Percentiles rank a stretch among this genome's conserved stretches.
Evolutionary conservation across 2,329 filamentous ascomycete species (phyloP).

Genomic region (Coleophoma cylindrospora): DNA sequence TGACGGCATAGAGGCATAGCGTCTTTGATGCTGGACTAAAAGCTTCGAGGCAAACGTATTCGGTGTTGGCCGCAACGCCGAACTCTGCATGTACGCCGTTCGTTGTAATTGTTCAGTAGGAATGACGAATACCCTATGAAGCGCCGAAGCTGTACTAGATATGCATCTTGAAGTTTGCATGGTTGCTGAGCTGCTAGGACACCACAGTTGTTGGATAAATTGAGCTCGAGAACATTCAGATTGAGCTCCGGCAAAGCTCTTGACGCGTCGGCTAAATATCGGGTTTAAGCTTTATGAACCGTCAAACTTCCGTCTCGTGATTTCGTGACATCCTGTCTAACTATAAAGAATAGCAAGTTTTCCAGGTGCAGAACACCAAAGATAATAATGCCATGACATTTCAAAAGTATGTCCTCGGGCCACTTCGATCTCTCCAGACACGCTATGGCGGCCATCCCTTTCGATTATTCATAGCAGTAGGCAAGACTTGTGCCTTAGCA

Average conservation of each 20-base stretch:
- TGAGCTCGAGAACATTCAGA: neutral
- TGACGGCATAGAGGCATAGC: slow-evolving; percentile 6
- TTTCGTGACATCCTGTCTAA: neutral
- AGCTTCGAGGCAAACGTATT: neutral
- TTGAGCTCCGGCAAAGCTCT: neutral
- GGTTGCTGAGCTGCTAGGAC: neutral
- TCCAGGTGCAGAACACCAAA: neutral
- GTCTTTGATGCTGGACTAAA: slow-evolving; percentile 3
- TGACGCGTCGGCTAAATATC: neutral
- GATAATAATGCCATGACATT: neutral
- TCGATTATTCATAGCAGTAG: slow-evolving; percentile 37
- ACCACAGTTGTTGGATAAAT: neutral
- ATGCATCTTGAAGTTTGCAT: slow-evolving; percentile 24
- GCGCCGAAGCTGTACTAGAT: slow-evolving; percentile 38
- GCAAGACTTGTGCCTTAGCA: slow-evolving; percentile 40
- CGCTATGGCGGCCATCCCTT: slow-evolving; percentile 25
- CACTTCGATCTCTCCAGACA: slow-evolving; percentile 1
- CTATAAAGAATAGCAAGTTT: no score
- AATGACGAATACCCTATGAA: slow-evolving; percentile 41
- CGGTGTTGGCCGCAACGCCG: no score
- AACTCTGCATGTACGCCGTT: neutral
- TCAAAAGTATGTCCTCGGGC: neutral
- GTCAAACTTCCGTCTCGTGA: no score
- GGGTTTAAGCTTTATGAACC: neutral
- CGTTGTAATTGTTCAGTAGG: slow-evolving; percentile 25